These are phyloP conservation scores for Helenozyma rhizophorensis DNA, from an alignment of 805 yeast species.

Conservation along the genomic window DNA sequence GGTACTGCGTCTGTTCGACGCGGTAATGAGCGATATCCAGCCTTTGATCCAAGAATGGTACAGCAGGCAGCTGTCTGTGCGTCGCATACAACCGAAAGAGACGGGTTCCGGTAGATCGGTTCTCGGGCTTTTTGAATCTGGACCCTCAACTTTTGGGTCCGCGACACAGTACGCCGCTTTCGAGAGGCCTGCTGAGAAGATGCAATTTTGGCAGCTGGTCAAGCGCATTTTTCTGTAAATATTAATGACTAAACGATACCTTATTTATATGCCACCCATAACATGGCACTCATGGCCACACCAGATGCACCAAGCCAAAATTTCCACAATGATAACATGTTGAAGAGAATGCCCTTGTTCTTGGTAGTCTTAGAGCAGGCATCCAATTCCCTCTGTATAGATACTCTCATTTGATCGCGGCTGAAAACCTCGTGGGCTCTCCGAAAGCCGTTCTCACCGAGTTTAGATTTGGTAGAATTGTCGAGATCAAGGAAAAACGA, in stretches of 20 bases:
- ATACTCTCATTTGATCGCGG: constrained; percentile 40
- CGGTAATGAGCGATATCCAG: constrained; percentile 10
- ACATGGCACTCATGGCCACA: no score
- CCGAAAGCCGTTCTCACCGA: constrained; percentile 34
- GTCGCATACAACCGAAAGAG: no score
- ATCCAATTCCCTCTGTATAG: constrained; percentile 18
- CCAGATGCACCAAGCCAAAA: constrained; percentile 9
- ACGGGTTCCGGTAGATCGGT: no score
- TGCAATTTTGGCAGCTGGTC: constrained; percentile 12
- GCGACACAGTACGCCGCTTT: background rate
- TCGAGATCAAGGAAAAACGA: constrained; percentile 29
- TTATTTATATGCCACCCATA: no score
- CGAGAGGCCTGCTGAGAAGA: constrained; percentile 2
- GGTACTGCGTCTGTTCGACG: constrained; percentile 15
- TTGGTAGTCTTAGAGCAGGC: constrained; percentile 2
- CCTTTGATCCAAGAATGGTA: constrained; percentile 1
- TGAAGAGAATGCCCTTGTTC: constrained; percentile 9
- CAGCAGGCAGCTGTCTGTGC: no score
- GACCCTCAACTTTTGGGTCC: no score
- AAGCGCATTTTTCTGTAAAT: constrained; percentile 4
- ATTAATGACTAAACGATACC: no score
- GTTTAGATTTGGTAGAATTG: constrained; percentile 10
- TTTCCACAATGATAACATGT: constrained; percentile 7
- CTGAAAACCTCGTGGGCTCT: constrained; percentile 41
- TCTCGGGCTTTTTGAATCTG: no score